These are phyloP conservation scores for Trichoderma virens DNA, from an alignment of 495 filamentous ascomycete genomes.

Conservation along the genomic window DNA sequence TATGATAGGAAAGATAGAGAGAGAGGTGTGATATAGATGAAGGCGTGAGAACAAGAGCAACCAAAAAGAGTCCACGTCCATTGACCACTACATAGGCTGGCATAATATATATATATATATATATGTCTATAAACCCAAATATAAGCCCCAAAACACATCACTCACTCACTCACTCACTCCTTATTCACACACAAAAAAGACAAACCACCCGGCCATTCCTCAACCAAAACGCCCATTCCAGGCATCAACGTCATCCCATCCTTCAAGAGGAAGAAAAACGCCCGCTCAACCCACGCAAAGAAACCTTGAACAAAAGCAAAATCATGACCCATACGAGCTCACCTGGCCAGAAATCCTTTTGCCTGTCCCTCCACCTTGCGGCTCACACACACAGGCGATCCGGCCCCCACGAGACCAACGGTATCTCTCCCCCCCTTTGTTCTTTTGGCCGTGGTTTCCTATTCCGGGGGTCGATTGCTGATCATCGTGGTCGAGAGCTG, in stretches of 20 bases:
- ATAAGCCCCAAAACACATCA: no score
- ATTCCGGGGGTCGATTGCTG: no score
- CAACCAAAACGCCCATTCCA: background rate
- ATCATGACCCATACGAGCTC: background rate
- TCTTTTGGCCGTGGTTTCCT: no score
- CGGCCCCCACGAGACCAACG: background rate
- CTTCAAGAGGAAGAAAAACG: background rate
- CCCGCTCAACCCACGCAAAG: no score
- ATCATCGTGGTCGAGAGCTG: background rate
- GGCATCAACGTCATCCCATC: background rate
- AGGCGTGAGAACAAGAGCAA: no score
- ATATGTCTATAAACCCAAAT: no score
- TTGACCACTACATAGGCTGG: background rate
- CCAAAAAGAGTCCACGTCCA: no score
- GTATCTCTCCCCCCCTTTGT: background rate
- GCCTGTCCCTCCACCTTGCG: background rate
- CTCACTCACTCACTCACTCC: no score
- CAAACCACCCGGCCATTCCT: no score
- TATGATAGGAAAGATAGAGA: no score
- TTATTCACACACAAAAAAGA: no score
- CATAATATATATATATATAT: background rate
- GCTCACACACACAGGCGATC: background rate
- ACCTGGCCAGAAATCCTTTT: background rate
- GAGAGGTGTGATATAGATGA: no score
- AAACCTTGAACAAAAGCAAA: background rate